These are phyloP conservation scores for Metschnikowia similis DNA, from an alignment of 805 yeast genomes.

Conservation along the genomic window DNA sequence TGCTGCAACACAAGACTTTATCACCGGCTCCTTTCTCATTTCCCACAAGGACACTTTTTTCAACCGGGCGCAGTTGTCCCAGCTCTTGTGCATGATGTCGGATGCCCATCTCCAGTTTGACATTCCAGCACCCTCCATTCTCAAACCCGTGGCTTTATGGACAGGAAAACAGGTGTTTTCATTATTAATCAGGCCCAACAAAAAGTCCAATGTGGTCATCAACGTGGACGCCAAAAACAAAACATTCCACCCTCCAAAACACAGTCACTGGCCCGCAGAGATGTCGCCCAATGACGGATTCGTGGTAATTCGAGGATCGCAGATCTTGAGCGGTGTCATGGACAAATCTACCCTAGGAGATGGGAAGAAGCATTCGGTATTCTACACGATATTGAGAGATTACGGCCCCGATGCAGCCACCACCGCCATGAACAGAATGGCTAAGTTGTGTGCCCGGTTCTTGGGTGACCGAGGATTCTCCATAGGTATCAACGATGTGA, in stretches of 20 bases:
- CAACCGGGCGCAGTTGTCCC: conserved; percentile 80
- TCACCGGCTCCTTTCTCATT: conserved; percentile 90
- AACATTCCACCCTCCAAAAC: conserved; percentile 73
- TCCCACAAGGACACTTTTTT: conserved; percentile 91
- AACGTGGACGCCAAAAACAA: conserved; percentile 94
- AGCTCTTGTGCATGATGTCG: conserved; percentile 89
- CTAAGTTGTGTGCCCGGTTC: conserved; percentile 94
- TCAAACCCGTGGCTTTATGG: conserved; percentile 89
- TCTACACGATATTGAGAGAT: conserved; percentile 91
- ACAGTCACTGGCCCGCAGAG: conserved; percentile 66
- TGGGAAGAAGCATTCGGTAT: conserved; percentile 95
- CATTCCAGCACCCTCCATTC: conserved; percentile 90
- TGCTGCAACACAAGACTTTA: conserved; percentile 99
- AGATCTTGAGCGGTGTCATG: conserved; percentile 90
- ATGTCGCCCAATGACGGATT: conserved; percentile 98
- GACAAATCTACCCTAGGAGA: conserved; percentile 95
- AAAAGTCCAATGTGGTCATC: conserved; percentile 69
- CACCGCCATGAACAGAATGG: conserved; percentile 96
- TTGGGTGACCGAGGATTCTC: conserved; percentile 95
- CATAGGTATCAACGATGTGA: conserved; percentile 95
- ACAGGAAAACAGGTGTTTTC: conserved; percentile 97
- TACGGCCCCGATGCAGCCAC: conserved; percentile 98
- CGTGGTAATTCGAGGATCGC: conserved; percentile 84
- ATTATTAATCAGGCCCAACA: conserved; percentile 79
- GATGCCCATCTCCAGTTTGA: conserved; percentile 88